These are phyloP conservation scores for Torulaspora delbrueckii DNA, from an alignment of 805 yeast species.

Conservation along the genomic window DNA sequence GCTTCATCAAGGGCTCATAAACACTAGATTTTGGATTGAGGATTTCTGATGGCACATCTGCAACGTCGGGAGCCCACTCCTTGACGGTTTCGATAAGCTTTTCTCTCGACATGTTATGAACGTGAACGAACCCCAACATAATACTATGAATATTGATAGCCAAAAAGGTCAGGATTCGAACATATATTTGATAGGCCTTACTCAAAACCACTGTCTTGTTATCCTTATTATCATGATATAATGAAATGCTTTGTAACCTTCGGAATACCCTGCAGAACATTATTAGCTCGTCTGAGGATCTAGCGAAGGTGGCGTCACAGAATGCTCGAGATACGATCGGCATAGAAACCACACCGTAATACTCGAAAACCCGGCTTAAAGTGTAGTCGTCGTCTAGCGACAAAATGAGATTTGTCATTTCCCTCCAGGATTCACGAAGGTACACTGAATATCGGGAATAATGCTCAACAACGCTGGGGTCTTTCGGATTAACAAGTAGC, in stretches of 20 bases:
- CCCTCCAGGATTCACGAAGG: constrained; percentile 13
- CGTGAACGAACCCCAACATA: constrained; percentile 12
- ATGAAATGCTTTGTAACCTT: constrained; percentile 10
- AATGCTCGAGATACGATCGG: constrained; percentile 12
- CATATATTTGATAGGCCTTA: constrained; percentile 15
- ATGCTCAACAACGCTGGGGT: constrained; percentile 5
- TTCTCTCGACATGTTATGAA: constrained; percentile 42
- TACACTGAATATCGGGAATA: constrained; percentile 3
- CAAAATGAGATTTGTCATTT: constrained; percentile 12
- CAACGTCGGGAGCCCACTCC: constrained; percentile 56
- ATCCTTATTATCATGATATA: constrained; percentile 9
- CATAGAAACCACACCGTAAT: constrained; percentile 12
- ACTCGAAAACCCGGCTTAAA: constrained; percentile 14
- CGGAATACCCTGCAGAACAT: constrained; percentile 12
- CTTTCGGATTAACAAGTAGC: constrained; percentile 12
- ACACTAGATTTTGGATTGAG: constrained; percentile 23
- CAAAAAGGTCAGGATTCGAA: constrained; percentile 17
- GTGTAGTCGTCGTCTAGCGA: constrained; percentile 17
- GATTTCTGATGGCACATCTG: constrained; percentile 10
- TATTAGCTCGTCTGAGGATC: constrained; percentile 13
- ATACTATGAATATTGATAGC: constrained; percentile 19
- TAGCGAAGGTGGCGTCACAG: constrained; percentile 4
- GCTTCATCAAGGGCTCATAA: constrained; percentile 22
- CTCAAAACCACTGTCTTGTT: constrained; percentile 16
- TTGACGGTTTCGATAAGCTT: constrained; percentile 61